These are phyloP conservation scores for Phoma sp. DNA, from an alignment of 2,329 filamentous ascomycete species.

Conservation along the genomic window DNA sequence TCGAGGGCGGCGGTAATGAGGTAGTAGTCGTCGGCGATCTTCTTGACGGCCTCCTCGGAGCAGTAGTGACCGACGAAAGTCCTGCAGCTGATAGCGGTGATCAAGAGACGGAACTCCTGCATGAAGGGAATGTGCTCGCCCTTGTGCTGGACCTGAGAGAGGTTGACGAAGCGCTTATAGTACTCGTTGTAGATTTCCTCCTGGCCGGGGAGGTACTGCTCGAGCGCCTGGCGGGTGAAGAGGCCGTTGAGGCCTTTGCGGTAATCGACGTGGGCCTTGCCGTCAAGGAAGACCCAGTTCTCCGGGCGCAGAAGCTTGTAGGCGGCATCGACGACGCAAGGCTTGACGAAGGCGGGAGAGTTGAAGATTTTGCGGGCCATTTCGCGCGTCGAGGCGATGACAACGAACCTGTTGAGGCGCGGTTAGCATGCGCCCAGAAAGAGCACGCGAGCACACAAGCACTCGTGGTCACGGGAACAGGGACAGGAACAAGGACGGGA, in stretches of 20 bases:
- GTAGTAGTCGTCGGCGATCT: constrained; percentile 96
- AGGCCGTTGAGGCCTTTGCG: constrained; percentile 94
- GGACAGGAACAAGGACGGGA: background rate
- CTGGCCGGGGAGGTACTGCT: constrained; percentile 87
- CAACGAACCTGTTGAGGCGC: constrained; percentile 76
- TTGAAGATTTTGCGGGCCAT: constrained; percentile 98
- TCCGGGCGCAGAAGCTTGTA: constrained; percentile 89
- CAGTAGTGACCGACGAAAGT: constrained; percentile 99
- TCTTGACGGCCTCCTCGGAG: constrained; percentile 85
- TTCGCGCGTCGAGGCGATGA: constrained; percentile 93
- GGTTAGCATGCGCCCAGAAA: constrained; percentile 20
- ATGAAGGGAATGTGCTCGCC: constrained; percentile 86
- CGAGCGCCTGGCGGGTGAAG: constrained; percentile 89
- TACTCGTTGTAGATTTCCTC: constrained; percentile 90
- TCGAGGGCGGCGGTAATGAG: constrained; percentile 94
- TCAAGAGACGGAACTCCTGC: constrained; percentile 89
- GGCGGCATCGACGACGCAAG: constrained; percentile 92
- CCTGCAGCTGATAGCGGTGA: constrained; percentile 92
- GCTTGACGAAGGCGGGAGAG: constrained; percentile 88
- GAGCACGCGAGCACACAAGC: constrained; percentile 8
- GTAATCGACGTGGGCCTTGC: constrained; percentile 93
- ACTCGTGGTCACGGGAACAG: background rate
- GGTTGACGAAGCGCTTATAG: constrained; percentile 77
- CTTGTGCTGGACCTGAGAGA: constrained; percentile 71
- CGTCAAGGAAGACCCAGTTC: constrained; percentile 98